A percentile compares a stretch with the other conserved stretches of the same genome.
Conservation (phyloP, 1,284 basidiomycete genomes). For the Leccinum subspadiceum region DNA sequence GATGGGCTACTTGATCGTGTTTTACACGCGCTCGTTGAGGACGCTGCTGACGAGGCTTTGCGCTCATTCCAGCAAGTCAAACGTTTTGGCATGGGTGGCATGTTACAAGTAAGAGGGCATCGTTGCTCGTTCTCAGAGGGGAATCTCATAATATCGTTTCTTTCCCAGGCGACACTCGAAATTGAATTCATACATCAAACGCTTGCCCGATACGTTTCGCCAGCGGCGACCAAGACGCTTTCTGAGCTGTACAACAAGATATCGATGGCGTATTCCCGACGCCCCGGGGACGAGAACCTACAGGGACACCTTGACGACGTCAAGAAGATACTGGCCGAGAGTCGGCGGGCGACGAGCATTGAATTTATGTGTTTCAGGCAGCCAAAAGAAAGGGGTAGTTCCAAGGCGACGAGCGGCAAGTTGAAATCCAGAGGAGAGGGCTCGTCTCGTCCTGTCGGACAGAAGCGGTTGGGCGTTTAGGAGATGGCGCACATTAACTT, state of each 20-base stretch:
- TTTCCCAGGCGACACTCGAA: slow-evolving; percentile 86
- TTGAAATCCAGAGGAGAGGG: slow-evolving; percentile 22
- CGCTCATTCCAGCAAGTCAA: slow-evolving; percentile 83
- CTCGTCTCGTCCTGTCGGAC: slow-evolving; percentile 21
- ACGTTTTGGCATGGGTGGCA: slow-evolving; percentile 95
- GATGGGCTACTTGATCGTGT: slow-evolving; percentile 79
- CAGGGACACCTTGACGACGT: slow-evolving; percentile 89
- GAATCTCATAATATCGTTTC: neutral
- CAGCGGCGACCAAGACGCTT: slow-evolving; percentile 76
- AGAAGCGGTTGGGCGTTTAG: slow-evolving; percentile 18
- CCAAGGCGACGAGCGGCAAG: slow-evolving; percentile 17
- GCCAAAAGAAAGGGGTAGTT: slow-evolving; percentile 45
- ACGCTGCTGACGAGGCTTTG: slow-evolving; percentile 79
- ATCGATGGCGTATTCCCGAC: slow-evolving; percentile 83
- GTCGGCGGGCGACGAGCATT: slow-evolving; percentile 86
- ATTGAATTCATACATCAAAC: slow-evolving; percentile 99
- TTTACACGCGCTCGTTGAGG: slow-evolving; percentile 81
- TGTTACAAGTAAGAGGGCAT: slow-evolving; percentile 78
- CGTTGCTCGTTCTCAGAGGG: neutral
- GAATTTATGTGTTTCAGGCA: slow-evolving; percentile 91
- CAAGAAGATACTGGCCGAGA: slow-evolving; percentile 86
- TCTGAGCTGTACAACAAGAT: slow-evolving; percentile 94
- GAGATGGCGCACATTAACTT: neutral
- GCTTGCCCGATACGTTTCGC: slow-evolving; percentile 83
- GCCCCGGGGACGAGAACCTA: slow-evolving; percentile 77